Conservation (phyloP, 768 basidiomycete genomes). For the Boletus vermiculosoides region DNA sequence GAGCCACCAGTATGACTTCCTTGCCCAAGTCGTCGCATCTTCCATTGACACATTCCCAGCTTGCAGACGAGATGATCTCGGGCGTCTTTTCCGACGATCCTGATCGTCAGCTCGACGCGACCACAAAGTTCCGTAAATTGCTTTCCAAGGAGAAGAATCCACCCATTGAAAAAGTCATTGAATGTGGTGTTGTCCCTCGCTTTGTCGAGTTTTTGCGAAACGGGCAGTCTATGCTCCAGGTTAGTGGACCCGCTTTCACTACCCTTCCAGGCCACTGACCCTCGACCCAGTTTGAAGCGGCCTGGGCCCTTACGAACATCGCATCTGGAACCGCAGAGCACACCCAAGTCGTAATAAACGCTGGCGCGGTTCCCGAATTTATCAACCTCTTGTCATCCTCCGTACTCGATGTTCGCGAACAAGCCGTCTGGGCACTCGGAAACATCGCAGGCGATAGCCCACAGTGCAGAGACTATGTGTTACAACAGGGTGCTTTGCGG, state of each 20-base stretch:
- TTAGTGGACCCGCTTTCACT: slow-evolving; percentile 31
- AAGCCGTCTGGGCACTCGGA: slow-evolving; percentile 98
- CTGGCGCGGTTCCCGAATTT: slow-evolving; percentile 94
- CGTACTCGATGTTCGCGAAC: slow-evolving; percentile 95
- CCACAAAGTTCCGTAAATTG: slow-evolving; percentile 97
- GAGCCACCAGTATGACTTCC: slow-evolving; percentile 62
- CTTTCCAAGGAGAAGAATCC: slow-evolving; percentile 99
- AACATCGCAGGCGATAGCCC: slow-evolving; percentile 99
- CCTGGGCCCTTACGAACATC: slow-evolving; percentile 97
- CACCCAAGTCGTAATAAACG: slow-evolving; percentile 95
- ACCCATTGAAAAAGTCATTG: slow-evolving; percentile 97
- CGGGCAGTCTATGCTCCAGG: slow-evolving; percentile 84
- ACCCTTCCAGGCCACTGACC: slow-evolving; percentile 7
- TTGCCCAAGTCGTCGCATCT: slow-evolving; percentile 11
- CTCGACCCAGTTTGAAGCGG: slow-evolving; percentile 80
- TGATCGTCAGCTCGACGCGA: slow-evolving; percentile 93
- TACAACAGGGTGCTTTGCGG: slow-evolving; percentile 88
- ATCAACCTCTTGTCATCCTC: slow-evolving; percentile 94
- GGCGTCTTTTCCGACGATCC: slow-evolving; percentile 91
- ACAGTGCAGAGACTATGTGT: slow-evolving; percentile 93
- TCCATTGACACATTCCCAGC: slow-evolving; percentile 38
- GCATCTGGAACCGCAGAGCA: slow-evolving; percentile 98
- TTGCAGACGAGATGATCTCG: slow-evolving; percentile 88
- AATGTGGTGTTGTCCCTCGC: slow-evolving; percentile 94
- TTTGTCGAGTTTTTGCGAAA: slow-evolving; percentile 92